phyloP scores from a whole-genome alignment of 306 rosid genomes.

The Begonia masoniana region DNA sequence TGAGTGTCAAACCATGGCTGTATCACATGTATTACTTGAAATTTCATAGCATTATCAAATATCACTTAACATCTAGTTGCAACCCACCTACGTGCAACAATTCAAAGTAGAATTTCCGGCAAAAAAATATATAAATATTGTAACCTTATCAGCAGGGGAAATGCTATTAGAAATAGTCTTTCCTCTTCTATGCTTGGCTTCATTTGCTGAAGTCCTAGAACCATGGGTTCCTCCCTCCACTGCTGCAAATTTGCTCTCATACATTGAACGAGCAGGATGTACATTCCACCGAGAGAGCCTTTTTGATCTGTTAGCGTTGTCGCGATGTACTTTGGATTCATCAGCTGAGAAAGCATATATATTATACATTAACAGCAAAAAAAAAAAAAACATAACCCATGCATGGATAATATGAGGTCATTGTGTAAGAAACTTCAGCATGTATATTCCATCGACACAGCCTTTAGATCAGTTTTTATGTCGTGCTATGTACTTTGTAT shows the following conservation, averaged over 20 bases:
- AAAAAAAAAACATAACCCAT: not conserved
- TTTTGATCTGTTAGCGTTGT: conserved; percentile 33
- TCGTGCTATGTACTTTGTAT: too few species aligned
- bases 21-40: too few species aligned
- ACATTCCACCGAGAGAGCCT: conserved; percentile 76
- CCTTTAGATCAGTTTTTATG: too few species aligned
- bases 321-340: conserved; percentile 33
- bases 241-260: conserved; percentile 21
- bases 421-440: too few species aligned
- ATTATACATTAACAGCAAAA: not conserved
- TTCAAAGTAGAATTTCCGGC: not conserved
- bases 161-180: conserved; percentile 23
- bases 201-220: conserved; percentile 27
- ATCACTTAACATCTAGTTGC: too few species aligned
- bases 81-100: not conserved
- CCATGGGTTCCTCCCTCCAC: conserved; percentile 24
- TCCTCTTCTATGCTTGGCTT: conserved; percentile 44
- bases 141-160: conserved; percentile 40
- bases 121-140: too few species aligned
- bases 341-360: conserved; percentile 11
- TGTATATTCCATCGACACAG: too few species aligned
- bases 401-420: too few species aligned
- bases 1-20: too few species aligned
- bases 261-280: conserved; percentile 28
- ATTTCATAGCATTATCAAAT: too few species aligned